Percentiles rank a stretch among this genome's conserved stretches.
Conservation (phyloP, 805 yeast genomes). For the Sungouiozyma intestinalis region DNA sequence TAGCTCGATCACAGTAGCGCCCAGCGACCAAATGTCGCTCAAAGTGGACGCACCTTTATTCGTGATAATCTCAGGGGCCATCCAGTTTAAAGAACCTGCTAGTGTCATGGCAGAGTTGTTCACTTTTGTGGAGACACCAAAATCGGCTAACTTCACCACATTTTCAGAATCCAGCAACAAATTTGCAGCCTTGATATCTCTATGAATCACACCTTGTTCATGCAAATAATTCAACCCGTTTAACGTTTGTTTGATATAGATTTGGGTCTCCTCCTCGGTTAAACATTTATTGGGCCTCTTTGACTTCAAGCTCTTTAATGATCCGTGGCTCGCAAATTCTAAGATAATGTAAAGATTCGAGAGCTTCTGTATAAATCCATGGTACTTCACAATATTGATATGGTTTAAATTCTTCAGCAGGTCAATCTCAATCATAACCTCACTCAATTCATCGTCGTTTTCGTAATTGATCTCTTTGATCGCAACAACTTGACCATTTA, state of each 20-base stretch:
- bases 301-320: conserved; percentile 38
- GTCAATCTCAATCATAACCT: conserved; percentile 51
- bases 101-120: conserved; percentile 51
- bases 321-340: conserved; percentile 62
- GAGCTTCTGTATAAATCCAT: conserved; percentile 75
- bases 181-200: conserved; percentile 93
- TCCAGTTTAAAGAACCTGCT: conserved; percentile 94
- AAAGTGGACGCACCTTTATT: conserved; percentile 80
- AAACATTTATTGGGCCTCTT: conserved; percentile 29
- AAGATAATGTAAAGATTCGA: conserved; percentile 62
- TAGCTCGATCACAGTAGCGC: conserved; percentile 87
- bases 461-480: conserved; percentile 65
- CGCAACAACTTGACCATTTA: conserved; percentile 62
- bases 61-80: conserved; percentile 93
- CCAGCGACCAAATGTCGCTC: conserved; percentile 88
- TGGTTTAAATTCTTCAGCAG: conserved; percentile 72
- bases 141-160: conserved; percentile 83
- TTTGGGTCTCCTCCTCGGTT: conserved; percentile 51
- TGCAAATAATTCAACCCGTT: conserved; percentile 63
- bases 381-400: conserved; percentile 82
- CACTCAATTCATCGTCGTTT: conserved; percentile 63
- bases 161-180: conserved; percentile 60
- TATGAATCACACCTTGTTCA: conserved; percentile 71
- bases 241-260: conserved; percentile 59
- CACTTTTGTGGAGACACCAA: conserved; percentile 85